These are phyloP conservation scores for Botrytis pseudocinerea DNA, from an alignment of 2,329 filamentous ascomycete genomes.

Conservation along the genomic window DNA sequence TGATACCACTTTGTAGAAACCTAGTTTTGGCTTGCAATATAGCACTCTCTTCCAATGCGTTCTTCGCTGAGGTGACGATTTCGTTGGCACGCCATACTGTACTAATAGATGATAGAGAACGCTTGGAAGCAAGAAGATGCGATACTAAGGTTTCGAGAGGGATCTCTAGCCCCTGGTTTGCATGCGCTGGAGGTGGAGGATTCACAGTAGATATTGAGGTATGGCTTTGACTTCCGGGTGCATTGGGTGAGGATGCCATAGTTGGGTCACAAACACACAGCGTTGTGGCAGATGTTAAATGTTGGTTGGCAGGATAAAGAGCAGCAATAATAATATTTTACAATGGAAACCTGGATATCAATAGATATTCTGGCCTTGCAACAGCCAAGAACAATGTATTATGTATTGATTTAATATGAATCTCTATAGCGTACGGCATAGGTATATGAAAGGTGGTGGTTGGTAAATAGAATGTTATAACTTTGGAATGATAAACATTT, in stretches of 20 bases:
- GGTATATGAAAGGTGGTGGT: not conserved
- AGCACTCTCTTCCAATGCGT: conserved; percentile 75
- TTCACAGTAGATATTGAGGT: conserved; percentile 33
- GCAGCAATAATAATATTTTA: not conserved
- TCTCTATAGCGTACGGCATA: not conserved
- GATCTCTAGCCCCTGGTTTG: conserved; percentile 33
- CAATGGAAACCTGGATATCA: not conserved
- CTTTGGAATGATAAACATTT: not conserved
- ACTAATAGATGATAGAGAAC: conserved; percentile 79
- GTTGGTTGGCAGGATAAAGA: not conserved
- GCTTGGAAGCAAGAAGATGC: conserved; percentile 83
- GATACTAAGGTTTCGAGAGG: conserved; percentile 76
- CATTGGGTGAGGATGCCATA: conserved; percentile 21
- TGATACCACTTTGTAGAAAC: conserved; percentile 66
- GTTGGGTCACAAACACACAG: not conserved
- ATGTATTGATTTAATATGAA: not conserved
- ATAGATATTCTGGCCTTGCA: not conserved
- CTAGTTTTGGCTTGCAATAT: conserved; percentile 68
- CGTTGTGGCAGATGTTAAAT: conserved; percentile 1
- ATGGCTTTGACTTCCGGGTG: conserved; percentile 31
- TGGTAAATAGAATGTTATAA: not conserved
- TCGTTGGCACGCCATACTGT: conserved; percentile 85
- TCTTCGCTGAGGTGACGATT: conserved; percentile 74
- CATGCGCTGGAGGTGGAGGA: conserved; percentile 32
- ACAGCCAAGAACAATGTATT: not conserved